Conservation (phyloP, 805 yeast species). For the Metschnikowia anglica region DNA sequence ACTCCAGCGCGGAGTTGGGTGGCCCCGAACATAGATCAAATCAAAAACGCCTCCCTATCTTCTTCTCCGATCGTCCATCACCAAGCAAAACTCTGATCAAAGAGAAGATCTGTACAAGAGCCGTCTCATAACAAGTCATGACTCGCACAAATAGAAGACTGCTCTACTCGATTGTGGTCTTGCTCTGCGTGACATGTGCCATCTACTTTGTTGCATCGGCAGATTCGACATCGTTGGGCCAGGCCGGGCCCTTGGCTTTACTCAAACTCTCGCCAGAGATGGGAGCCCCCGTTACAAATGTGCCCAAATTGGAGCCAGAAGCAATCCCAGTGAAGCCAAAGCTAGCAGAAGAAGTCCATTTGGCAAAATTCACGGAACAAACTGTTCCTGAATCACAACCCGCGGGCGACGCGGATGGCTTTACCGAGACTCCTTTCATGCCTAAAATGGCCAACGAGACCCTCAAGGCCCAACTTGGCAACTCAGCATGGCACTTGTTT, state of each 20-base stretch:
- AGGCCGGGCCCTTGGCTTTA: conserved; percentile 5
- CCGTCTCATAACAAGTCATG: not conserved
- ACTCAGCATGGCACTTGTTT: conserved; percentile 85
- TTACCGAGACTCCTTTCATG: conserved; percentile 66
- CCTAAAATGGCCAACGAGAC: conserved; percentile 91
- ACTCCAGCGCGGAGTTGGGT: too few relatives aligned
- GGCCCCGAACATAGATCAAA: too few relatives aligned
- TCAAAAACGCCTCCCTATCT: too few relatives aligned
- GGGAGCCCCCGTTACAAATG: not conserved
- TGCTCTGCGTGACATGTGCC: conserved; percentile 18
- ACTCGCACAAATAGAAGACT: conserved; percentile 15
- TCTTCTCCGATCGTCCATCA: too few relatives aligned
- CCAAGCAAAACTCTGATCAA: not conserved
- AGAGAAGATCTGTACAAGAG: not conserved
- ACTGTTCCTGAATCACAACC: not conserved
- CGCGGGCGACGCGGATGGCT: conserved; percentile 4
- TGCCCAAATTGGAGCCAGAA: not conserved
- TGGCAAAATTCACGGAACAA: conserved; percentile 2
- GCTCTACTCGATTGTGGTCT: conserved; percentile 14
- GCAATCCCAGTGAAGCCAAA: conserved; percentile 1
- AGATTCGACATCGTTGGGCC: conserved; percentile 16
- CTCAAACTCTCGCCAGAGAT: not conserved
- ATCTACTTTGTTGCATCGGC: conserved; percentile 21
- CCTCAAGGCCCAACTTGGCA: conserved; percentile 78
- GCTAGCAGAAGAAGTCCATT: conserved; percentile 4